Base-by-base conservation (phyloP, 495 filamentous ascomycete genomes). In the Penicillium canariense region DNA sequence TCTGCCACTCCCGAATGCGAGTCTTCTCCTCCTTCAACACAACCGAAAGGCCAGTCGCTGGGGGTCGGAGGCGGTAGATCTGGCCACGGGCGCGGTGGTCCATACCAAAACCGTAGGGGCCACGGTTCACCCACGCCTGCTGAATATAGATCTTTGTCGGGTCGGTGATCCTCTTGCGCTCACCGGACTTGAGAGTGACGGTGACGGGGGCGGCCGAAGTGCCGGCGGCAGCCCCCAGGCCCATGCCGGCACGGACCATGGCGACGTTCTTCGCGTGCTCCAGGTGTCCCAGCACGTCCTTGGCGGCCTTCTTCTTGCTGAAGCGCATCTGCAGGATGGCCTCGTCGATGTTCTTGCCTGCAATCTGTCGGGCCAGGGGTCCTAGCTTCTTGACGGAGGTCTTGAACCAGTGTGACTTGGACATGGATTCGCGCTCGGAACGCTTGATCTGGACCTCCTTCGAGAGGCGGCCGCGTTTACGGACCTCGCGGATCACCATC, bases 321-420 rank as follows among this genome's bases (percentile, higher is more conserved):
- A 91, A 96, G 31, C 86, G 84, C 93, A 98, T 96, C 80, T 98
- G 94, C 58, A 87, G 71, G 54, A 97, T 89, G 12, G 94, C 94
- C 27, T 98, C 93, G 36, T 89, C 90, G 60, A 98, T 77, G 25
- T 84, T 86, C 84, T 96, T 97, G 34, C 94, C 94, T 0, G 81
- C 76, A 63, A 98, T 94, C 76, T 97, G 94, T 26, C 84, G 80
- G 30, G 91, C 88, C 49, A 98, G 70, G 15, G 84, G 81, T 4
- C 83, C 84, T 45, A 98, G 79, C 77, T 97, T 97, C 84, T 97
- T 97, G 46, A 88, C 70, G 12, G 82, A 87, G 0, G 94, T 96
- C 65, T 90, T 85, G 55, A 96, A 72, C 58, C 77, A 77, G 18
- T 84, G 79, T 44, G 83, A 87, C 63, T 83, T 84, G 63, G 75